Evolutionary conservation across 805 yeast genomes (phyloP), one percentile per base, ranked within the genome.

Genomic region (Kluyveromyces nonfermentans): DNA sequence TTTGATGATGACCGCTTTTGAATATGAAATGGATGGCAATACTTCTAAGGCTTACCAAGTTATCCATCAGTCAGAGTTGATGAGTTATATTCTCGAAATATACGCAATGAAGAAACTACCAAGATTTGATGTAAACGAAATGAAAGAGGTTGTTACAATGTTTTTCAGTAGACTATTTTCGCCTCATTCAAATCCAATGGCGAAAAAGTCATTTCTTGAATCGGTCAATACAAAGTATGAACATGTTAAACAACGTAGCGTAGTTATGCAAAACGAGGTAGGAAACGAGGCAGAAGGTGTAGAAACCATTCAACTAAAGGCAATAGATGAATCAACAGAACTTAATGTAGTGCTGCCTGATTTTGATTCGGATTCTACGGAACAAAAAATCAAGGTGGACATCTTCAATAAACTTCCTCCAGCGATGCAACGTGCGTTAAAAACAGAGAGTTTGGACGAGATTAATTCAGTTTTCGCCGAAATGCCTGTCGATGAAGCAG

Each of bases 1-100:
- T 0, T 75, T 93, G 46, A 71, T 89, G 59, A 89, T 90, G 96
- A 81, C 82, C 17, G 94, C 97, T 0, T 93, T 93, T 62, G 95
- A 90, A 55, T 69, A 71, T 44, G 86, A 87, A 60, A 70, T 90
- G 48, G 77, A 73, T 12, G 82, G 79, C 17, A 73, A 86, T 39
- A 56, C 73, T 0, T 48, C 51, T 5, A 59, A 62, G 6, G 78
- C 95, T 8, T 73, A 72, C 47, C 82, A 77, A 47, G 75, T 79
- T n/a, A 80, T 90, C 37, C 82, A 78, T 60, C 93, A 86, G 55
- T 81, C 96, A 1, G 74, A 85, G 53, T 64, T 90, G 28, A 60
- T 90, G 48, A 95, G 86, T 56, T 90, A 86, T 60, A 65, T 83
- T 43, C 69, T 62, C 36, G 72, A 69, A 47, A 52, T 69, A 16